phyloP scores from a whole-genome alignment of 2,329 filamentous ascomycete species.

The Stachybotrys elegans region DNA sequence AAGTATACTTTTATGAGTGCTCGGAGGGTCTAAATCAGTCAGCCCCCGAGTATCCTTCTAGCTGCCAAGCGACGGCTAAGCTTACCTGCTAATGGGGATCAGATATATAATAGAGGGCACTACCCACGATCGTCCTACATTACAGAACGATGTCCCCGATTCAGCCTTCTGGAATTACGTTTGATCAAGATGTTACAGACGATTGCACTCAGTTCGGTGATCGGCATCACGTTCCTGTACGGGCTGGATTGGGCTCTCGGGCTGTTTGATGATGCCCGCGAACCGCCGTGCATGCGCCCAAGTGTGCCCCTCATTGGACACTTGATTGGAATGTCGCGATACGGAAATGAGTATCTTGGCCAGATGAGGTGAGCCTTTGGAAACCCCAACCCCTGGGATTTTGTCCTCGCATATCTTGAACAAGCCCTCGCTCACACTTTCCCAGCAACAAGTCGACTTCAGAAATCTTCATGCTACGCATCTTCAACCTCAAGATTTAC shows the following conservation, averaged over 20 bases:
- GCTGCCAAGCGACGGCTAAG: too few species aligned
- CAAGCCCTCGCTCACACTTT: background rate
- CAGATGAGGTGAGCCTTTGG: background rate
- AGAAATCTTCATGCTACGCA: constrained; percentile 21
- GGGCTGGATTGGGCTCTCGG: constrained; percentile 11
- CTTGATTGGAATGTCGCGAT: background rate
- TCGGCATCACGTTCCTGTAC: too few species aligned
- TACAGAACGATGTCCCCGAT: too few species aligned
- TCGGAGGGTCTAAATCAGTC: too few species aligned
- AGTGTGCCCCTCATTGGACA: constrained; percentile 15
- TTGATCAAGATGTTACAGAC: too few species aligned
- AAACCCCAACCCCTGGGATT: background rate
- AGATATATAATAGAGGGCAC: too few species aligned
- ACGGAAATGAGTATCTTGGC: background rate
- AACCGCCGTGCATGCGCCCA: constrained; percentile 11
- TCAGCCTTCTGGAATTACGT: too few species aligned
- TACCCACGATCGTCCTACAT: too few species aligned
- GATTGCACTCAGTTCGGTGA: too few species aligned
- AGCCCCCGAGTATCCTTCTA: too few species aligned
- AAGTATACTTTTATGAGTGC: too few species aligned
- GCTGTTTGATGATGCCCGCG: constrained; percentile 13
- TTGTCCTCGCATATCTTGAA: background rate
- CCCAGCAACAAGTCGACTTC: constrained; percentile 10
- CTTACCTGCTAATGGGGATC: too few species aligned
- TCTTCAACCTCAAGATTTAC: constrained; percentile 23